Percentiles rank a stretch among this genome's conserved stretches.
phyloP scores from a whole-genome alignment of 805 yeast species.

The Cyberlindnera suaveolens region DNA sequence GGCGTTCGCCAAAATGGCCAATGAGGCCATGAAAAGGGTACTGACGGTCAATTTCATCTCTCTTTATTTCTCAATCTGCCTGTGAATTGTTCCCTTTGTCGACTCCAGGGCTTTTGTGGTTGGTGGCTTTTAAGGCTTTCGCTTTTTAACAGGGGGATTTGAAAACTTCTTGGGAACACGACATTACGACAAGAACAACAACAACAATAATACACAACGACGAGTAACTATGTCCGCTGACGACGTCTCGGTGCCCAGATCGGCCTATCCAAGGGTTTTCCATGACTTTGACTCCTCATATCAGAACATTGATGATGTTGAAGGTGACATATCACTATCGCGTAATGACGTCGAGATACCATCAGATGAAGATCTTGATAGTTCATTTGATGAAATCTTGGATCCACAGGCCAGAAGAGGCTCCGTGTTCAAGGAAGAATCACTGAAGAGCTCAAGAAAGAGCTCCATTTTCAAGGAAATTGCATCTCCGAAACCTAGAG shows the following conservation, averaged over 20 bases:
- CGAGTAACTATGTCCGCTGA: neutral
- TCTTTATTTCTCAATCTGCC: neutral
- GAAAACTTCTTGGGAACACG: neutral
- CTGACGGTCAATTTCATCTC: neutral
- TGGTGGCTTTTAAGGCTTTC: too few species aligned
- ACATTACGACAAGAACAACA: neutral
- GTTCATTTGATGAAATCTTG: conserved; percentile 17
- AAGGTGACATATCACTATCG: conserved; percentile 19
- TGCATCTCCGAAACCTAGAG: conserved; percentile 15
- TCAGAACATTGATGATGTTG: conserved; percentile 17
- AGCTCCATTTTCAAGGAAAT: conserved; percentile 14
- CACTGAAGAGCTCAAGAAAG: conserved; percentile 12
- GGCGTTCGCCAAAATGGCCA: neutral
- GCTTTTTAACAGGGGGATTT: too few species aligned
- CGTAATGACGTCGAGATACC: neutral
- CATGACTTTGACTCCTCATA: conserved; percentile 16
- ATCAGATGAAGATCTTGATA: conserved; percentile 3
- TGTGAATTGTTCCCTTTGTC: too few species aligned
- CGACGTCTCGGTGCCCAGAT: conserved; percentile 12
- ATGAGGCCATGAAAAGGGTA: neutral
- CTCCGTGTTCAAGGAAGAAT: conserved; percentile 1
- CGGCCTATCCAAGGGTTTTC: conserved; percentile 18
- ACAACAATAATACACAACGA: neutral
- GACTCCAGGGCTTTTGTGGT: too few species aligned
- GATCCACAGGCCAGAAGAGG: conserved; percentile 1